These are phyloP conservation scores for bread wheat (Triticum aestivum) DNA, from an alignment of 176 grass and related monocot genomes.

Conservation along the genomic window IWGSC_CS_RefSeq_v2.1 NC_057794.1:592862113-592862612, in stretches of 20 bases:
- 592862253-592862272: neutral
- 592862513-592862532: neutral
- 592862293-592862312: neutral
- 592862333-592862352: constrained; percentile 81
- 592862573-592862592: constrained; percentile 81
- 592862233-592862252: neutral
- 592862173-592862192: constrained; percentile 68
- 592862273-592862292: too few relatives aligned
- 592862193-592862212: constrained; percentile 69
- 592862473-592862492: neutral
- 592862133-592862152: neutral
- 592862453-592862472: constrained; percentile 4
- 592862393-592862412: constrained; percentile 80
- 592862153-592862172: constrained; percentile 61
- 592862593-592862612: constrained; percentile 88
- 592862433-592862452: constrained; percentile 68
- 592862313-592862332: constrained; percentile 46
- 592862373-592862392: constrained; percentile 87
- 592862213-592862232: constrained; percentile 33
- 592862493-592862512: neutral
- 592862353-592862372: constrained; percentile 76
- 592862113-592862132: too few relatives aligned
- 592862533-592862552: constrained; percentile 64
- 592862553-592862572: constrained; percentile 93
- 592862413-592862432: constrained; percentile 87